Evolutionary conservation across 2,329 filamentous ascomycete species (phyloP).

Genomic region (Nothopassalora personata): DNA sequence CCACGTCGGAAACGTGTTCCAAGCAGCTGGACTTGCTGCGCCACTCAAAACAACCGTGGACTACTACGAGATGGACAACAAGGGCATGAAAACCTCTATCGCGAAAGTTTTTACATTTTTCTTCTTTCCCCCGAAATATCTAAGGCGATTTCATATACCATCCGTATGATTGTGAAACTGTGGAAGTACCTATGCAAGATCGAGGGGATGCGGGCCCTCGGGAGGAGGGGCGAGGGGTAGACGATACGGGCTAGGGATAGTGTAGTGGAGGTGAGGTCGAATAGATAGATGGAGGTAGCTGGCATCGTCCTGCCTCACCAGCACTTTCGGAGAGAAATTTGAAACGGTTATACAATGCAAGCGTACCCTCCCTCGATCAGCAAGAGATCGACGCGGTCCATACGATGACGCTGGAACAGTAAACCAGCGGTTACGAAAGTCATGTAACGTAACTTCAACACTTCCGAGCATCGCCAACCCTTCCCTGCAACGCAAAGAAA

Average conservation of each 20-base stretch:
- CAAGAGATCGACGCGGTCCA: not conserved
- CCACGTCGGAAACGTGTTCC: conserved; percentile 6
- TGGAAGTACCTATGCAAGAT: not conserved
- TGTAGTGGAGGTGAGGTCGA: not conserved
- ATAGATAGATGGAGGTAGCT: not conserved
- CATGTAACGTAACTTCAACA: no score
- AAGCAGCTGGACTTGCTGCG: conserved; percentile 3
- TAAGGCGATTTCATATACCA: conserved; percentile 1
- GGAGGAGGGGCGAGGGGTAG: not conserved
- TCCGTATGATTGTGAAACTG: conserved; percentile 7
- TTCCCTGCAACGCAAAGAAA: no score
- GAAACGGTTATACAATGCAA: not conserved
- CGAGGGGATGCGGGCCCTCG: no score
- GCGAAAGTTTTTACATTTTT: conserved; percentile 4
- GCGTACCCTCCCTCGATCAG: not conserved
- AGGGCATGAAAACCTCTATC: not conserved
- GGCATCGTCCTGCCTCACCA: not conserved
- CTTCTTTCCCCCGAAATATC: conserved; percentile 8
- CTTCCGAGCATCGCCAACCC: no score
- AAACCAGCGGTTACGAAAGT: no score
- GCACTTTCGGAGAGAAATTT: not conserved
- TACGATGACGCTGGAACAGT: no score
- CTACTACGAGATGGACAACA: not conserved
- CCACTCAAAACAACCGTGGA: conserved; percentile 5
- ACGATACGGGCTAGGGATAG: not conserved